Conservation (phyloP, 2,329 filamentous ascomycete species). For the Claviceps capensis region DNA sequence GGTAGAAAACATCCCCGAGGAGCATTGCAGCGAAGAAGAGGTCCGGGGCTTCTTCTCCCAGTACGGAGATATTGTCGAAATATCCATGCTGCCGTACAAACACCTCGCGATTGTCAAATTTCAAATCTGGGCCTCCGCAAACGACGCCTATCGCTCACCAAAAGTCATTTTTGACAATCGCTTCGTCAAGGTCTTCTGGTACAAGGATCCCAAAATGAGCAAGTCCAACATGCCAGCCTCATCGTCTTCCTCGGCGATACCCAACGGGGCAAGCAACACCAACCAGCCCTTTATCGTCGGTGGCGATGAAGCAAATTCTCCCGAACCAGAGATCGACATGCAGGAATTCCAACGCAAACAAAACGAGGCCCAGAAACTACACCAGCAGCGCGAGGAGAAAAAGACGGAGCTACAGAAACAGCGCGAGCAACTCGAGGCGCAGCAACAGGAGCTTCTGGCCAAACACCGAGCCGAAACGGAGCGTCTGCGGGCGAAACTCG, state of each 20-base stretch:
- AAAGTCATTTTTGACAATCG: conserved; percentile 75
- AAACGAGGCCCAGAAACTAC: conserved; percentile 54
- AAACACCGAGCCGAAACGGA: conserved; percentile 54
- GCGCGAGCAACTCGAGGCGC: conserved; percentile 49
- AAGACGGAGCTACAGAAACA: conserved; percentile 48
- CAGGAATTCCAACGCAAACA: conserved; percentile 57
- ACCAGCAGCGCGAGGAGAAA: conserved; percentile 52
- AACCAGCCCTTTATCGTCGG: conserved; percentile 8
- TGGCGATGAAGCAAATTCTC: conserved; percentile 10
- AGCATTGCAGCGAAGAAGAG: conserved; percentile 50
- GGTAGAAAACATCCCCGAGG: conserved; percentile 64
- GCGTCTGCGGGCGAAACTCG: conserved; percentile 43
- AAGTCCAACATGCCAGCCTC: conserved; percentile 16
- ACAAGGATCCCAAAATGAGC: conserved; percentile 37
- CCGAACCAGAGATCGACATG: conserved; percentile 44
- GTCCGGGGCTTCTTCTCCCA: conserved; percentile 57
- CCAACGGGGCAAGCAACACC: conserved; percentile 12
- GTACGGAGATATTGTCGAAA: conserved; percentile 52
- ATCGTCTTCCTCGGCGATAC: conserved; percentile 11
- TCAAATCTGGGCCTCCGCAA: conserved; percentile 50
- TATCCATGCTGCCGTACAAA: conserved; percentile 54
- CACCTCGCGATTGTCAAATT: conserved; percentile 58
- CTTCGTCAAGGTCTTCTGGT: conserved; percentile 77
- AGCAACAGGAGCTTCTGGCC: conserved; percentile 46
- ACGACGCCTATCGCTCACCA: conserved; percentile 59